Evolutionary conservation across 306 rosid species (phyloP).

Genomic region (Lablab purpureus): DNA sequence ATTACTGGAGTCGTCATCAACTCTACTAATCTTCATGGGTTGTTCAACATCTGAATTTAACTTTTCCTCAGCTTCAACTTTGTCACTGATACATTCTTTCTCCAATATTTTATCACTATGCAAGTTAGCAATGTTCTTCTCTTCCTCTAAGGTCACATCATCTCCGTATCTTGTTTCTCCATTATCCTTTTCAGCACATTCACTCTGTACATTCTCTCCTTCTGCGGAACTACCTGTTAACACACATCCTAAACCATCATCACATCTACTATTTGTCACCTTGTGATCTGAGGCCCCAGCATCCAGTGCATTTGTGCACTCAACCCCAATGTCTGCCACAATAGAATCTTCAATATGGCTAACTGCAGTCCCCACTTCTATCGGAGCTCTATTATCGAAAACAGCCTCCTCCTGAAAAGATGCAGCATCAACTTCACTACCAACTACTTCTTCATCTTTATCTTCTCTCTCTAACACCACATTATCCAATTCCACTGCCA

Average conservation of each 20-base stretch:
- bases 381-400: conserved; percentile 41
- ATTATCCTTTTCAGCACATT: conserved; percentile 40
- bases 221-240: conserved; percentile 43
- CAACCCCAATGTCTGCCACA: conserved; percentile 37
- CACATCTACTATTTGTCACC: conserved; percentile 30
- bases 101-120: conserved; percentile 45
- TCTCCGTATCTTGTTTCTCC: conserved; percentile 37
- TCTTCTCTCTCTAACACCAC: conserved; percentile 44
- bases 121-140: conserved; percentile 36
- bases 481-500: conserved; percentile 39
- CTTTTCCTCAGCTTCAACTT: conserved; percentile 35
- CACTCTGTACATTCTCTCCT: conserved; percentile 45
- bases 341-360: conserved; percentile 37
- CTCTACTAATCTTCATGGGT: conserved; percentile 45
- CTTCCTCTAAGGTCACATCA: conserved; percentile 48
- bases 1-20: conserved; percentile 30
- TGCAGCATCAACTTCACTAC: conserved; percentile 34
- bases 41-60: conserved; percentile 45
- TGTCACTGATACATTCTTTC: neutral
- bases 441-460: conserved; percentile 15
- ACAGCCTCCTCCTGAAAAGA: neutral
- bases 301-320: conserved; percentile 41
- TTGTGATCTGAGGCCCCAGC: conserved; percentile 40
- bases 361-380: conserved; percentile 35
- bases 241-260: conserved; percentile 48